These are phyloP conservation scores for Serpula lacrymans DNA, from an alignment of 768 basidiomycete genomes.

Conservation along the genomic window DNA sequence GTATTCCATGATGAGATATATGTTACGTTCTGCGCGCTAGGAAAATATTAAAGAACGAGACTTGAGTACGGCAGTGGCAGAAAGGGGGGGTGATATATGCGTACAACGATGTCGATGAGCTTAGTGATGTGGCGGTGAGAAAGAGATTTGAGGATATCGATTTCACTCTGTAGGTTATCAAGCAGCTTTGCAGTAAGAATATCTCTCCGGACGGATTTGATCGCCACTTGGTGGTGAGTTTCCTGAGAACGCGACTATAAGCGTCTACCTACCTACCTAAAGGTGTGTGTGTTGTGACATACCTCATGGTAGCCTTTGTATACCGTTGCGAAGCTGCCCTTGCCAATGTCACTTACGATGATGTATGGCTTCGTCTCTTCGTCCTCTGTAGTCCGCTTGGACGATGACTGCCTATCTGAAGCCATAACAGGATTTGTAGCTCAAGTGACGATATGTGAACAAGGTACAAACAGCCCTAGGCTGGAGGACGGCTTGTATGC, in stretches of 20 bases:
- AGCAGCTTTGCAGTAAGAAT: conserved; percentile 89
- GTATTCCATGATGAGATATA: conserved; percentile 97
- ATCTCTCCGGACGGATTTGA: conserved; percentile 90
- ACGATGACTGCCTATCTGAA: conserved; percentile 19
- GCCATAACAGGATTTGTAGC: too few relatives aligned
- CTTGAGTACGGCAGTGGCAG: not conserved
- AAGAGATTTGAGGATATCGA: conserved; percentile 91
- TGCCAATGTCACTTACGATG: conserved; percentile 73
- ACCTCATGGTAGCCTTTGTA: conserved; percentile 93
- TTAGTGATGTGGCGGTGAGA: conserved; percentile 92
- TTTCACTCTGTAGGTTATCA: conserved; percentile 98
- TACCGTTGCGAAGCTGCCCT: conserved; percentile 95
- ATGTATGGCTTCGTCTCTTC: conserved; percentile 77
- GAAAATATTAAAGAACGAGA: not conserved
- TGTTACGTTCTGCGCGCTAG: conserved; percentile 71
- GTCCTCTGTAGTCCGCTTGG: conserved; percentile 45
- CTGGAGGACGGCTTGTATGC: too few relatives aligned
- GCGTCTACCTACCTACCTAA: not conserved
- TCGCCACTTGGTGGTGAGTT: conserved; percentile 75
- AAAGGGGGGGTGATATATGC: not conserved
- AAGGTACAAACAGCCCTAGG: too few relatives aligned
- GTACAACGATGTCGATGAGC: conserved; percentile 88
- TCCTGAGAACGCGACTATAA: conserved; percentile 45
- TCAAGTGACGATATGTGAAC: too few relatives aligned
- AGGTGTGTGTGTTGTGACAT: too few relatives aligned